A percentile compares a stretch with the other conserved stretches of the same genome.
Evolutionary conservation across 139 green algal species (phyloP).

Genomic region (Picochlorum costavermella): DNA sequence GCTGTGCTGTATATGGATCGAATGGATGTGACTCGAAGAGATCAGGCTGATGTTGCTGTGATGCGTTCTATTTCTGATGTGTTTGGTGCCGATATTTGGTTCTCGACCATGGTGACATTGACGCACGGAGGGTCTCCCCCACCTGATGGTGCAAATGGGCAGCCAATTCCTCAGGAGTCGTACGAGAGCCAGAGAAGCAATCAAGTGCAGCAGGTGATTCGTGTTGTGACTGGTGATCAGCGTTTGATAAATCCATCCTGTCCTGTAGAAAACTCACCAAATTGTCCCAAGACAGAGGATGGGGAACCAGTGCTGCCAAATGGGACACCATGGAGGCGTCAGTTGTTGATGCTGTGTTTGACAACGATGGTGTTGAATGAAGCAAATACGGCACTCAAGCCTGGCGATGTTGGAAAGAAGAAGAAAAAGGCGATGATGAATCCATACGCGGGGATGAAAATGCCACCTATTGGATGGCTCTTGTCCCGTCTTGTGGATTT

Average conservation of each 20-base stretch:
- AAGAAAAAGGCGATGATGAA: conserved; percentile 2
- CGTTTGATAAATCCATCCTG: conserved; percentile 62
- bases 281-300: conserved; percentile 42
- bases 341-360: conserved; percentile 67
- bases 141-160: conserved; percentile 49
- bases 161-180: conserved; percentile 50
- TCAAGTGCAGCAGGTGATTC: conserved; percentile 50
- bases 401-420: background rate
- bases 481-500: conserved; percentile 52
- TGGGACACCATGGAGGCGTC: conserved; percentile 53
- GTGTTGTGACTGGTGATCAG: conserved; percentile 21
- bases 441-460: conserved; percentile 27
- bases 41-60: conserved; percentile 35
- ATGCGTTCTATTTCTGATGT: conserved; percentile 50
- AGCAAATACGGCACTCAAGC: conserved; percentile 54
- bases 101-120: conserved; percentile 60
- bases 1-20: conserved; percentile 74
- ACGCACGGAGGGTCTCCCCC: conserved; percentile 57
- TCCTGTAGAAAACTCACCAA: conserved; percentile 60
- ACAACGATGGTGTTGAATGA: conserved; percentile 65
- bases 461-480: conserved; percentile 67
- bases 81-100: conserved; percentile 65
- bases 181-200: conserved; percentile 55
- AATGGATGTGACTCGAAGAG: conserved; percentile 40
- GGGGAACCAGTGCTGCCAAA: conserved; percentile 66